Evolutionary conservation across 2,329 filamentous ascomycete genomes (phyloP), one percentile per base, ranked within the genome.

Genomic region (Beauveria australis): DNA sequence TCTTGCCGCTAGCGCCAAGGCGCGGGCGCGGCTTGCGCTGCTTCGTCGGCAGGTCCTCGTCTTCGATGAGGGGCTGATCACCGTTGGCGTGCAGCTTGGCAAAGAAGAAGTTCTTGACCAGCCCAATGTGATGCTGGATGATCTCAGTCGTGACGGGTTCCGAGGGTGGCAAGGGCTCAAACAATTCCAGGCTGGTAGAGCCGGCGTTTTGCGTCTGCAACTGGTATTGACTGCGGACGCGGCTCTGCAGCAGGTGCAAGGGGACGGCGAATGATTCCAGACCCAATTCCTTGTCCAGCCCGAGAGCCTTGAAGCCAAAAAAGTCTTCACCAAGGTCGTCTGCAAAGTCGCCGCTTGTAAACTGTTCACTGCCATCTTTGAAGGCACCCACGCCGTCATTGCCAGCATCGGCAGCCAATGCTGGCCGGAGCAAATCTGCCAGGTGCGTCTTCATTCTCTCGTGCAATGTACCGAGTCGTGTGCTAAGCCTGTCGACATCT

Each of bases 241-340:
- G 87, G 66, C 91, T 92, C 71, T 97, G 94, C 30, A 99, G 83
- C 22, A 99, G 84, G 76, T 99, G 94, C 62, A 99, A 81, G 26
- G 95, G 94, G 41, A 99, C 94, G 58, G 90, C 92, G 63, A 97
- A 84, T 66, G 89, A 89, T 37, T 93, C 88, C 63, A 94, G 81
- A 19, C 92, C 92, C 71, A 97, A 89, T 71, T 99, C 94, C 67
- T 87, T 88, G 69, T 96, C 92, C 61, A 99, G 82, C 48, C 94
- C 94, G 51, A 99, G 84, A 63, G 96, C 92, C 71, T 92, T 92
- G 83, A 99, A 97, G 30, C 94, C 94, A 70, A 99, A 99, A 82
- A 97, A 99, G 76, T 99, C 94, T 78, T 99, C 94, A 63, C 92
- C 93, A 14, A 99, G 89, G 67, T 99, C 94, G 72, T 97, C 94